Conservation (phyloP, 2,329 filamentous ascomycete genomes). For the Clarireedia monteithiana region DNA sequence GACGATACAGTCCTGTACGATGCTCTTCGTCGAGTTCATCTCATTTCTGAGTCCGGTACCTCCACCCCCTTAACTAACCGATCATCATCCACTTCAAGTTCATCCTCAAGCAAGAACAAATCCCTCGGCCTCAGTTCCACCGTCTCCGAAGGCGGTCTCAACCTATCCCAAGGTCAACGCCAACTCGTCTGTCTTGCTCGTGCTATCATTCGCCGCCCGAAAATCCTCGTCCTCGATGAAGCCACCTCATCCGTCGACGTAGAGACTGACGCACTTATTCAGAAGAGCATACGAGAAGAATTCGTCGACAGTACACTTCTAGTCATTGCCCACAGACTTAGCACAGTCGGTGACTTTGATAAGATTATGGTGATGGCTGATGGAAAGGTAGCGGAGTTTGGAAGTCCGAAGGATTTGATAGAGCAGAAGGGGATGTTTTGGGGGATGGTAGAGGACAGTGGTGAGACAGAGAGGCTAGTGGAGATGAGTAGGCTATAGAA, state of each 20-base stretch:
- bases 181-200: constrained; percentile 69
- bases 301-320: constrained; percentile 62
- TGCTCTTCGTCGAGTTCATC: constrained; percentile 61
- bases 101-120: constrained; percentile 38
- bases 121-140: constrained; percentile 55
- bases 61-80: constrained; percentile 28
- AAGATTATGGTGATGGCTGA: constrained; percentile 64
- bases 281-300: constrained; percentile 64
- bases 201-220: constrained; percentile 63
- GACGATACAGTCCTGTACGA: constrained; percentile 61
- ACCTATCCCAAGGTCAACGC: constrained; percentile 70
- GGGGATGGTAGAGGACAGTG: constrained; percentile 55
- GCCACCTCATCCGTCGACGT: constrained; percentile 74
- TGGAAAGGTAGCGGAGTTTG: constrained; percentile 60
- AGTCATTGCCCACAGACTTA: constrained; percentile 73
- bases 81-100: constrained; percentile 22
- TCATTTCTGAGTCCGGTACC: constrained; percentile 30
- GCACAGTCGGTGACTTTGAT: constrained; percentile 72
- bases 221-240: constrained; percentile 75
- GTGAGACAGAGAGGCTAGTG: constrained; percentile 38
- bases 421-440: constrained; percentile 42
- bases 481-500: constrained; percentile 5
- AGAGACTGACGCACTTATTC: constrained; percentile 66
- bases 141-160: constrained; percentile 65
- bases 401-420: constrained; percentile 55